Evolutionary conservation across 805 yeast genomes (phyloP), one percentile per base, ranked within the genome.

Genomic region (Kodamaea nitidulidarum): DNA sequence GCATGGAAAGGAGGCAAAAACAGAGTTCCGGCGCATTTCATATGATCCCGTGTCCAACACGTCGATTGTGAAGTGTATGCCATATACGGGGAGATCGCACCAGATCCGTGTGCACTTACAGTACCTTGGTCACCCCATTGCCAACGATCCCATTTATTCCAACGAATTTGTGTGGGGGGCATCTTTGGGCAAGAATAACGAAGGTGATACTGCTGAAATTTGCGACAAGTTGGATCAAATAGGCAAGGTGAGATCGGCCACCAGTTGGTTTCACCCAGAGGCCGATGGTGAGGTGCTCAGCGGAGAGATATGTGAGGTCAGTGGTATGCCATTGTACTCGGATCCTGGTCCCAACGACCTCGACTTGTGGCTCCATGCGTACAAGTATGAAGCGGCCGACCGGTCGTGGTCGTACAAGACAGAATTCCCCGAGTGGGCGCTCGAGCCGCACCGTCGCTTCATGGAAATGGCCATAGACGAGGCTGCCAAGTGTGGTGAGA

Each of bases 61-160:
- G 6, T 78, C 87, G 39, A 71, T 93, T 18, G 96, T 93, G 3
- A 70, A 78, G 44, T 91, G 98, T 60, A 74, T 69, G 47, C 98
- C 98, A 1, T 63, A 75, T 12, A 91, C 98, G 0, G 98, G 98
- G 0, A 71, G 98, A 54, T 88, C 97, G 0, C 98, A 91, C 59
- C 98, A 91, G 57, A 88, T 93, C 36, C 69, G 98, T 44, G 95
- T 93, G 1, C 98, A 93, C 64, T 63, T 93, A 41, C 96, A 90
- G 60, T 83, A 71, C 48, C 50, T 93, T n/a, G 97, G 97, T 0
- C 75, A 69, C 41, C 71, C 73, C 1, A 65, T 68, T 25, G 74
- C 74, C 32, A 68, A 68, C 47, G 74, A 68, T 46, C 97, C 97
- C 0, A 71, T 90, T 1, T 91, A 88, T 54, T 83, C 96, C 2